A percentile compares a stretch with the other conserved stretches of the same genome.
These are phyloP conservation scores for Lipomyces kockii DNA, from an alignment of 805 yeast genomes.

Conservation along the genomic window DNA sequence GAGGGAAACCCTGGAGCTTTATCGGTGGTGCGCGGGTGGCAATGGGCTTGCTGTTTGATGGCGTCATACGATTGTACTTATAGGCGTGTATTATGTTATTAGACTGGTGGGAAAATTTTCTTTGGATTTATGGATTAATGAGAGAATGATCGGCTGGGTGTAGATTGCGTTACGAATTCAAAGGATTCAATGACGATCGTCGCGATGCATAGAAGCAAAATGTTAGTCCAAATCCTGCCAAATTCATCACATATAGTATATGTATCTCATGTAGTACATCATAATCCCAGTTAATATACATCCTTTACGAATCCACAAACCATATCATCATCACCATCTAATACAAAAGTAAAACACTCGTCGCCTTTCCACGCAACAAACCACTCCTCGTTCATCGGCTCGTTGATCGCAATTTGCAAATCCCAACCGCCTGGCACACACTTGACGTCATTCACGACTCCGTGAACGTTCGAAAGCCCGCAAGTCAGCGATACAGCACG, in stretches of 20 bases:
- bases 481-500: background rate
- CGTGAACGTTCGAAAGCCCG: background rate
- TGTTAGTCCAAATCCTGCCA: no score
- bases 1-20: conserved; percentile 46
- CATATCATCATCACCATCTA: background rate
- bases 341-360: background rate
- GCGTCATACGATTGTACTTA: no score
- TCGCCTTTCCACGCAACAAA: background rate
- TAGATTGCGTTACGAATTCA: no score
- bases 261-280: background rate
- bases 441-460: background rate
- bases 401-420: background rate
- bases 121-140: no score
- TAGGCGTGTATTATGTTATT: background rate
- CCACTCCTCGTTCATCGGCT: background rate
- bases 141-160: no score
- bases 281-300: background rate
- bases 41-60: no score
- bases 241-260: background rate
- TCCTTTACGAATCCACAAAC: background rate
- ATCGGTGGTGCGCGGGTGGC: conserved; percentile 48
- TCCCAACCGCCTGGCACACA: background rate
- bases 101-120: no score
- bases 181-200: no score
- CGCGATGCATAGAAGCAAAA: no score